phyloP scores from a whole-genome alignment of 2,329 filamentous ascomycete genomes.

The Coniochaeta prunicola region DNA sequence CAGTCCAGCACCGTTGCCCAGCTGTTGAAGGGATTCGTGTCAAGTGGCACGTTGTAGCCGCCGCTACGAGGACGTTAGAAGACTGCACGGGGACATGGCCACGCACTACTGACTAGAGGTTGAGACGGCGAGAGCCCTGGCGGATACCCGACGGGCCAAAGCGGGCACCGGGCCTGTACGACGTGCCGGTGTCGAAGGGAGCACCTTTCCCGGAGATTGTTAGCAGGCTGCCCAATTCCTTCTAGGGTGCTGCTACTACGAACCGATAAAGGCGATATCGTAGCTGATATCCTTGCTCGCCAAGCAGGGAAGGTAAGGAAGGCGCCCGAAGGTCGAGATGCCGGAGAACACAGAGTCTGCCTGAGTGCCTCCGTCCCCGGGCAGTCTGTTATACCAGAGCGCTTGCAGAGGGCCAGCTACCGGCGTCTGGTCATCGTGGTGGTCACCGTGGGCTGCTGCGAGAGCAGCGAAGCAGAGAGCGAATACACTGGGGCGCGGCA shows the following conservation, averaged over 20 bases:
- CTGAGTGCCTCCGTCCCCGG: constrained; percentile 80
- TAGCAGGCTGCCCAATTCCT: background rate
- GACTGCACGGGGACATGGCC: background rate
- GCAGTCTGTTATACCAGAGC: constrained; percentile 77
- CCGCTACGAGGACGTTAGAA: constrained; percentile 46
- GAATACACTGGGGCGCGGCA: constrained; percentile 22
- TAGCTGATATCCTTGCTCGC: constrained; percentile 63
- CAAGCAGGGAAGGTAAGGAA: constrained; percentile 72
- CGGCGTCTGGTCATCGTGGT: constrained; percentile 50
- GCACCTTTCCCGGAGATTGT: constrained; percentile 48
- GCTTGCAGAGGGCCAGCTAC: constrained; percentile 63
- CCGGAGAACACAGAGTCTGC: constrained; percentile 85
- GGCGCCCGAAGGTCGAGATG: constrained; percentile 76
- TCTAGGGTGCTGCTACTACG: constrained; percentile 15
- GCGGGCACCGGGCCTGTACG: constrained; percentile 74
- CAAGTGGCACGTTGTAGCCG: constrained; percentile 77
- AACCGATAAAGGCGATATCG: constrained; percentile 80
- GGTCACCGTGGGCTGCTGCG: constrained; percentile 49
- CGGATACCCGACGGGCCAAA: constrained; percentile 81
- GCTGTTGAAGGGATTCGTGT: constrained; percentile 72
- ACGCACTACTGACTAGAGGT: constrained; percentile 62
- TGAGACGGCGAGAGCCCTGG: constrained; percentile 77
- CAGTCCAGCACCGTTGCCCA: constrained; percentile 79
- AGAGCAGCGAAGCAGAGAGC: constrained; percentile 37
- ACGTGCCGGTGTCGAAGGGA: constrained; percentile 81